Evolutionary conservation across 2,329 filamentous ascomycete genomes (phyloP).

Genomic region (Penicillium sp.): DNA sequence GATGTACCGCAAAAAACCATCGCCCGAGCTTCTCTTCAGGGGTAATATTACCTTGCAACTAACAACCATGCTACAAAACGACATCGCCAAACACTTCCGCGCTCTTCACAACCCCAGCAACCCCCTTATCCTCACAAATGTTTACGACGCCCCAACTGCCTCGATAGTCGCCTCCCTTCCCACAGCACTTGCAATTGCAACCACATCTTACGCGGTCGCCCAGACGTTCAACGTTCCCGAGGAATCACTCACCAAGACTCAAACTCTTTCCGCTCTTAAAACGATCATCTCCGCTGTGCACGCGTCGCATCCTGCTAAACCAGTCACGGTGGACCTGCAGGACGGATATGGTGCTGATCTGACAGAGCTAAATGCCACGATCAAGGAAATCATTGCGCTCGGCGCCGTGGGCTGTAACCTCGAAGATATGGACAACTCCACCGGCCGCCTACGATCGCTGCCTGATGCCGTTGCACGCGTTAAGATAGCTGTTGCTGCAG

Average conservation of each 20-base stretch:
- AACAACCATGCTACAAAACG: conserved; percentile 8
- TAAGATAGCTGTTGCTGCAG: conserved; percentile 29
- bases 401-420: conserved; percentile 53
- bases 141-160: conserved; percentile 13
- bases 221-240: conserved; percentile 51
- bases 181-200: conserved; percentile 50
- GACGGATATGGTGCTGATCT: conserved; percentile 50
- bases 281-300: conserved; percentile 53
- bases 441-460: conserved; percentile 28
- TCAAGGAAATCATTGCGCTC: conserved; percentile 8
- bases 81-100: conserved; percentile 10
- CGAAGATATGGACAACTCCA: conserved; percentile 55
- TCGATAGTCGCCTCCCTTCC: conserved; percentile 13
- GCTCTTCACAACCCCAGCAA: conserved; percentile 9
- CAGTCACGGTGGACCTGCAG: neutral
- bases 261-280: conserved; percentile 55
- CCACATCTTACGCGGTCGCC: conserved; percentile 58
- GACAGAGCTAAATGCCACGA: neutral
- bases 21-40: no score
- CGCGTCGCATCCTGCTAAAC: conserved; percentile 33
- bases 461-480: conserved; percentile 54
- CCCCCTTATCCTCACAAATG: conserved; percentile 15
- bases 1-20: no score
- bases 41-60: no score
- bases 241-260: conserved; percentile 54